Evolutionary conservation across 1,139 yeast species (phyloP), one percentile per base, ranked within the genome.

Genomic region (Suhomyces guaymorum): DNA sequence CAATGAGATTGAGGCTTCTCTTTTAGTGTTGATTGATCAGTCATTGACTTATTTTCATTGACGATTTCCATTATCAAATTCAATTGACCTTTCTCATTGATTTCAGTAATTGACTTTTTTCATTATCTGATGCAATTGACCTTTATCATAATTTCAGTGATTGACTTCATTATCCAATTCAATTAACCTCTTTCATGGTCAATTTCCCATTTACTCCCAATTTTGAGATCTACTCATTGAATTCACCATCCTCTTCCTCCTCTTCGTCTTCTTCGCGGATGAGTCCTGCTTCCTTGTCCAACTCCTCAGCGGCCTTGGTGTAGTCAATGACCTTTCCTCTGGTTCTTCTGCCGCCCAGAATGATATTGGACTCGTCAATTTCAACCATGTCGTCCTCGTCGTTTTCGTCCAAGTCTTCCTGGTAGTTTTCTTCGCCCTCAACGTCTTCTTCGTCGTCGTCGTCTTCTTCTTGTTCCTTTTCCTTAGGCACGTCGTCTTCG

Each of bases 321-420:
- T 84, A 90, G 61, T 90, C 97, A 51, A 90, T 83, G 21, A 83
- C 84, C 57, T 82, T 85, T 14, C 96, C 95, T 49, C 96, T 78
- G 9, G 96, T 88, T 68, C 97, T 84, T 61, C 96, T 77, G 10
- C 96, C 96, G 17, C 80, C 69, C 16, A 84, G 72, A 44, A 89
- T 86, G 55, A 89, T 89, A 60, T 90, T 90, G 30, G 90, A 68
- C 26, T 83, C 73, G 55, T 89, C 96, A 49, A 90, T 87, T 59
- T 86, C 96, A 12, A 77, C 77, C 50, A 88, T 70, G 49, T 84
- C 94, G 51, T 87, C 95, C 27, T 86, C 95, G 24, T 81, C 94
- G 24, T 70, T 78, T 15, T 72, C 78, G 15, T 78, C 83, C 3
- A 42, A 53, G 6, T 48, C 55, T 10, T 42, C 51, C n/a, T 50